Conservation (phyloP, 2,329 filamentous ascomycete genomes). For the Fusarium denticulatum region DNA sequence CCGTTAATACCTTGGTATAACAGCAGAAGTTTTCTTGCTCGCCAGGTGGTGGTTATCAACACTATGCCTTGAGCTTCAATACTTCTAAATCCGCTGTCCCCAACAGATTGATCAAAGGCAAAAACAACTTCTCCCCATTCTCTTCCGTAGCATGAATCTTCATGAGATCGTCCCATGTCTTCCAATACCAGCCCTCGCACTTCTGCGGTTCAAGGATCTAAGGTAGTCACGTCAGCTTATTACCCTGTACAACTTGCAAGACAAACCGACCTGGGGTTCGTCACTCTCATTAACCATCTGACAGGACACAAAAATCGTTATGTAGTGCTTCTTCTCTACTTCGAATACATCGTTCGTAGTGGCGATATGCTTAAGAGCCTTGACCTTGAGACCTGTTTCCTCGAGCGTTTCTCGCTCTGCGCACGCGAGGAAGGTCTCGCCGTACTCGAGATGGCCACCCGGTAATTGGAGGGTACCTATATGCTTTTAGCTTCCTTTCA, state of each 20-base stretch:
- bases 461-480: constrained; percentile 73
- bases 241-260: not conserved
- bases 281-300: constrained; percentile 57
- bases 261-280: constrained; percentile 62
- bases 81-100: constrained; percentile 31
- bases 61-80: constrained; percentile 11
- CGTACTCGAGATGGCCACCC: constrained; percentile 79
- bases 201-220: constrained; percentile 60
- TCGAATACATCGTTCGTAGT: constrained; percentile 75
- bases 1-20: not conserved
- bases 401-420: constrained; percentile 74
- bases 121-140: constrained; percentile 43
- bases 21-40: not conserved
- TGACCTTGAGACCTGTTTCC: constrained; percentile 72
- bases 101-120: constrained; percentile 48
- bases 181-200: constrained; percentile 62
- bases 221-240: not conserved
- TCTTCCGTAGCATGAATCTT: constrained; percentile 35
- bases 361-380: constrained; percentile 62
- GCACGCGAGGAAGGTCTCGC: constrained; percentile 70
- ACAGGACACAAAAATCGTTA: constrained; percentile 75
- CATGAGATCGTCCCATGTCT: constrained; percentile 55
- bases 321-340: constrained; percentile 72
- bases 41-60: accelerated
- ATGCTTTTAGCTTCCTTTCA: constrained; percentile 2